phyloP scores from a whole-genome alignment of 371 early-diverging fungal species.

The Entomophthora muscae region DNA sequence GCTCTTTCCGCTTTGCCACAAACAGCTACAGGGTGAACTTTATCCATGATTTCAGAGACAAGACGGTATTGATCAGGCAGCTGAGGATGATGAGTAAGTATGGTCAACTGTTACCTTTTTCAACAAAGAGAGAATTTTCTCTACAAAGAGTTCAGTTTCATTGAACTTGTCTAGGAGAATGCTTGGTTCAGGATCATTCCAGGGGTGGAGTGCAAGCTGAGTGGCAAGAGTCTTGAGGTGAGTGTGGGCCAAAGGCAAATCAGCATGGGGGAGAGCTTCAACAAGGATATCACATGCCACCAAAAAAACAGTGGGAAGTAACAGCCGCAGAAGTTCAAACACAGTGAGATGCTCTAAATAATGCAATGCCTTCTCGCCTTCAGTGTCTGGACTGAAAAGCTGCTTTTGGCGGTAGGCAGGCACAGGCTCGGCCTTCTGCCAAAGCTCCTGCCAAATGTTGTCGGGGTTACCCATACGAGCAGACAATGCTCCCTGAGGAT shows the following conservation, averaged over 20 bases:
- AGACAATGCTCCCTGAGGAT: conserved; percentile 34
- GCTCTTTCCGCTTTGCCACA: neutral
- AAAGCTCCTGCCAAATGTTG: conserved; percentile 77
- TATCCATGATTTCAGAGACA: neutral
- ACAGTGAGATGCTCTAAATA: conserved; percentile 50
- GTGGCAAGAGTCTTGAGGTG: conserved; percentile 13
- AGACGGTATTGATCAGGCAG: conserved; percentile 1
- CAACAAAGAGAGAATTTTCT: conserved; percentile 38
- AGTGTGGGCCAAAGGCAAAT: conserved; percentile 24
- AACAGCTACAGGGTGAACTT: neutral
- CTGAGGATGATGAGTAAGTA: neutral
- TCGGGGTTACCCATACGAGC: conserved; percentile 58
- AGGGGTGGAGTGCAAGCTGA: conserved; percentile 15
- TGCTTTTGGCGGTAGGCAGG: conserved; percentile 58
- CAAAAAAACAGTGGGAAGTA: conserved; percentile 53
- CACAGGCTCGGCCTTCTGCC: conserved; percentile 47
- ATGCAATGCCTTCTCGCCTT: conserved; percentile 53
- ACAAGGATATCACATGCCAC: conserved; percentile 52
- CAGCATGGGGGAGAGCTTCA: conserved; percentile 32
- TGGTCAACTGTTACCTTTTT: conserved; percentile 19
- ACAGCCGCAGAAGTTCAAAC: conserved; percentile 44
- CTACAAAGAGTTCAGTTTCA: conserved; percentile 34
- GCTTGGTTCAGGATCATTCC: conserved; percentile 21
- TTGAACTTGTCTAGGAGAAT: conserved; percentile 26
- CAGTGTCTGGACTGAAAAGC: conserved; percentile 50